Evolutionary conservation across 2,329 filamentous ascomycete species (phyloP).

Genomic region (Mycosphaerelloides madeirae): DNA sequence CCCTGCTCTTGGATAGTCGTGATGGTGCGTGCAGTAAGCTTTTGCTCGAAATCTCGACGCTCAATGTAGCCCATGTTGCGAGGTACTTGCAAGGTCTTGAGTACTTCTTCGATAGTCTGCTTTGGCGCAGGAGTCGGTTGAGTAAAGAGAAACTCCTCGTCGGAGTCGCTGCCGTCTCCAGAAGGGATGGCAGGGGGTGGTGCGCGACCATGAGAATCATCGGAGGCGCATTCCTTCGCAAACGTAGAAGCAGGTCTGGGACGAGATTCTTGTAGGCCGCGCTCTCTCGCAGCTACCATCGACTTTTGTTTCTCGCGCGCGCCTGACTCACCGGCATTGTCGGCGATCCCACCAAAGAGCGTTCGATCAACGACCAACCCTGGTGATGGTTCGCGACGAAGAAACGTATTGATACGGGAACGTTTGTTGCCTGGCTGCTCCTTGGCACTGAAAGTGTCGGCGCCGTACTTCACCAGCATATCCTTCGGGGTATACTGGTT

Average conservation of each 20-base stretch:
- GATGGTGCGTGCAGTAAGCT: slow-evolving; percentile 8
- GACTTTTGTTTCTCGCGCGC: neutral
- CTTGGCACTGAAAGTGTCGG: slow-evolving; percentile 18
- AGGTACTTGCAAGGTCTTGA: slow-evolving; percentile 4
- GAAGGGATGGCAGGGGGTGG: neutral
- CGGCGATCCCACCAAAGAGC: slow-evolving; percentile 5
- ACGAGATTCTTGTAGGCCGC: no score
- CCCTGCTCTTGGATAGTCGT: slow-evolving; percentile 10
- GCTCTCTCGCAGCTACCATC: neutral
- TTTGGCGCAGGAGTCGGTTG: neutral
- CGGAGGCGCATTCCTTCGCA: neutral
- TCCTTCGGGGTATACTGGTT: slow-evolving; percentile 28
- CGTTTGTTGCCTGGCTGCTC: slow-evolving; percentile 1
- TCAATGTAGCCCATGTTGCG: slow-evolving; percentile 19
- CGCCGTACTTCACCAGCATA: slow-evolving; percentile 26
- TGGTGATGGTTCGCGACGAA: neutral
- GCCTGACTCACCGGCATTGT: slow-evolving; percentile 7
- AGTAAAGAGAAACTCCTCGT: neutral
- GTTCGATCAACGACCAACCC: neutral
- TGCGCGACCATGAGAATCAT: neutral
- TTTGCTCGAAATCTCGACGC: slow-evolving; percentile 14
- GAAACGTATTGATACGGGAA: slow-evolving; percentile 5
- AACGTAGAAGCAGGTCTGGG: no score
- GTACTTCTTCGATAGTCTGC: neutral
- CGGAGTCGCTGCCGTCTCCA: neutral